These are phyloP conservation scores for Sphaceloma murrayae DNA, from an alignment of 2,329 filamentous ascomycete species.

Conservation along the genomic window DNA sequence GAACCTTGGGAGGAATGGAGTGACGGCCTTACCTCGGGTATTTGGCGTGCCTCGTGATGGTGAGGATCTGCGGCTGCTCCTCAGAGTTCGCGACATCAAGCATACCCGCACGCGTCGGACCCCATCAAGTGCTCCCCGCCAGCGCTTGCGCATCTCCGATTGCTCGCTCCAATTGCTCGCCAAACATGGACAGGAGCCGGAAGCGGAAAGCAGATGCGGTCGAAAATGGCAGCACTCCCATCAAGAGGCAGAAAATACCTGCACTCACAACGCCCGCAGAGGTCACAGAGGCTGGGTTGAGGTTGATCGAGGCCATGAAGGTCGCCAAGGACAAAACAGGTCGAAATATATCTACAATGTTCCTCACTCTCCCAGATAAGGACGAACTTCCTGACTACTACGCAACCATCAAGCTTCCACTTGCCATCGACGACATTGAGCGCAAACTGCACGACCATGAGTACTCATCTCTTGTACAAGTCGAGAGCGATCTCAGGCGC, in stretches of 20 bases:
- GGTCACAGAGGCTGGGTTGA: conserved; percentile 50
- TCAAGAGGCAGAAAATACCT: conserved; percentile 19
- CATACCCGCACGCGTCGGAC: conserved; percentile 5
- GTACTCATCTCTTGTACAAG: conserved; percentile 60
- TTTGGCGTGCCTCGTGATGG: no score
- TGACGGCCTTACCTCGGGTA: no score
- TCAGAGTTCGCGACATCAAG: neutral
- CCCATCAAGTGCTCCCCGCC: conserved; percentile 1
- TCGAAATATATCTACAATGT: conserved; percentile 18
- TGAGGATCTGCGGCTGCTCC: no score
- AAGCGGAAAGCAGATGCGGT: conserved; percentile 18
- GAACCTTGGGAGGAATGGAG: no score
- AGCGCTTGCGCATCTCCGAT: conserved; percentile 1
- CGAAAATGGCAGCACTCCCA: conserved; percentile 16
- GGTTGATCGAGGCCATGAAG: conserved; percentile 65
- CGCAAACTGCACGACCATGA: conserved; percentile 57
- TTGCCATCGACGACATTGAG: conserved; percentile 70
- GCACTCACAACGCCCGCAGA: conserved; percentile 14
- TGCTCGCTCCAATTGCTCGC: neutral
- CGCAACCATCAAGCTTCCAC: conserved; percentile 62
- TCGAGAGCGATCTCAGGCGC: conserved; percentile 80
- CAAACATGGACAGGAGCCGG: conserved; percentile 19
- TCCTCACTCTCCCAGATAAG: conserved; percentile 18
- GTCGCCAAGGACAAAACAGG: conserved; percentile 65
- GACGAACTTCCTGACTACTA: conserved; percentile 62